Evolutionary conservation across 2,329 filamentous ascomycete species (phyloP).

Genomic region (Colletotrichum sp.): DNA sequence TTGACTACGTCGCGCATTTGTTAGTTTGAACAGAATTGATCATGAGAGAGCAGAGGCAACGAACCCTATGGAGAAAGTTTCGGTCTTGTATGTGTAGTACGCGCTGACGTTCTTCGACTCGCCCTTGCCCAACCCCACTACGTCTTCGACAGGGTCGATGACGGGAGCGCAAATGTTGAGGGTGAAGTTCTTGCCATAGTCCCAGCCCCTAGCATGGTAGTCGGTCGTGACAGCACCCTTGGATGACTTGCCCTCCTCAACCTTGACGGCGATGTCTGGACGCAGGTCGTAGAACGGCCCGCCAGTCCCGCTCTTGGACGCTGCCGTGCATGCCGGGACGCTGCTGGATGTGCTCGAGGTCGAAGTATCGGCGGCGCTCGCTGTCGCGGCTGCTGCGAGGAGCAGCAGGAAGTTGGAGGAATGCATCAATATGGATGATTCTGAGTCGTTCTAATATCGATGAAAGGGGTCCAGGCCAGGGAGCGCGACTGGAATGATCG

Average conservation of each 20-base stretch:
- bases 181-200: constrained; percentile 83
- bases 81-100: constrained; percentile 71
- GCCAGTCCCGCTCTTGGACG: constrained; percentile 58
- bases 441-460: not conserved
- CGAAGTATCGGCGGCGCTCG: constrained; percentile 32
- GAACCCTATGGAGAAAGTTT: constrained; percentile 77
- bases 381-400: constrained; percentile 33
- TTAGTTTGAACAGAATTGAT: not conserved
- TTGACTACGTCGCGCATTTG: constrained; percentile 42
- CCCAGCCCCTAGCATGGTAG: constrained; percentile 73
- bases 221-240: constrained; percentile 50
- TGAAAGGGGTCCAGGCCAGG: not conserved
- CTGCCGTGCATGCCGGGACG: constrained; percentile 58
- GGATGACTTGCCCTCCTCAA: constrained; percentile 48
- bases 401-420: constrained; percentile 35
- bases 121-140: constrained; percentile 66
- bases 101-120: constrained; percentile 78
- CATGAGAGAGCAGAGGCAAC: constrained; percentile 30
- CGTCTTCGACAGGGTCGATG: constrained; percentile 66
- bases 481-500: not conserved
- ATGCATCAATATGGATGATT: constrained; percentile 26
- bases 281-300: constrained; percentile 62
- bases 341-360: constrained; percentile 42
- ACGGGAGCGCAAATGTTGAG: constrained; percentile 82
- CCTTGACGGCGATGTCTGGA: constrained; percentile 53